These are phyloP conservation scores for Lactarius hengduanensis DNA, from an alignment of 768 basidiomycete genomes.

Conservation along the genomic window DNA sequence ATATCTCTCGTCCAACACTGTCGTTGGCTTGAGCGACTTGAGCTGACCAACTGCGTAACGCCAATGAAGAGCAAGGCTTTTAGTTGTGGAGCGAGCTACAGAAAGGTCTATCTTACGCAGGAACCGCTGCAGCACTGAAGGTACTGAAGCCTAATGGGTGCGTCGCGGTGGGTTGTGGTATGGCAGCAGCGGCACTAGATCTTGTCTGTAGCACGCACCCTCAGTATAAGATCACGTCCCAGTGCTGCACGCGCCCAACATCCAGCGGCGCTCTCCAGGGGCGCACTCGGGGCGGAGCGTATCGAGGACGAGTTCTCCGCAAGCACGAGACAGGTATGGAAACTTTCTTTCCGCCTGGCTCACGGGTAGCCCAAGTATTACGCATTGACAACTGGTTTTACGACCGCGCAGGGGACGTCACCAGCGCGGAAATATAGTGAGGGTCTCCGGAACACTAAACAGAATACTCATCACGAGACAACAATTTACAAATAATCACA, in stretches of 20 bases:
- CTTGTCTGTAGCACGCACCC: too few species aligned
- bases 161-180: too few species aligned
- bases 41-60: background rate
- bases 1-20: background rate
- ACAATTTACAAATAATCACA: background rate
- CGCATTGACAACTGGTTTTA: too few species aligned
- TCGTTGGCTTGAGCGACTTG: background rate
- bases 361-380: background rate
- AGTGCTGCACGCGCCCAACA: conserved; percentile 14
- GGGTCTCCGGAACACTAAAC: background rate
- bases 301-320: conserved; percentile 60
- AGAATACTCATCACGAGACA: background rate
- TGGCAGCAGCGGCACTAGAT: too few species aligned
- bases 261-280: conserved; percentile 49
- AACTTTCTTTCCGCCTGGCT: background rate
- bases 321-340: background rate
- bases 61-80: too few species aligned
- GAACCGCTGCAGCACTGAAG: too few species aligned
- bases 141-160: too few species aligned
- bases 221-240: conserved; percentile 33
- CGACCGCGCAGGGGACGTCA: background rate
- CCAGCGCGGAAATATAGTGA: background rate
- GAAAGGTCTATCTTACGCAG: too few species aligned
- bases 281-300: conserved; percentile 43
- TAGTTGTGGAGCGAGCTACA: too few species aligned